Conservation (phyloP, 345 rosid species). For the Brassica cretica region DNA sequence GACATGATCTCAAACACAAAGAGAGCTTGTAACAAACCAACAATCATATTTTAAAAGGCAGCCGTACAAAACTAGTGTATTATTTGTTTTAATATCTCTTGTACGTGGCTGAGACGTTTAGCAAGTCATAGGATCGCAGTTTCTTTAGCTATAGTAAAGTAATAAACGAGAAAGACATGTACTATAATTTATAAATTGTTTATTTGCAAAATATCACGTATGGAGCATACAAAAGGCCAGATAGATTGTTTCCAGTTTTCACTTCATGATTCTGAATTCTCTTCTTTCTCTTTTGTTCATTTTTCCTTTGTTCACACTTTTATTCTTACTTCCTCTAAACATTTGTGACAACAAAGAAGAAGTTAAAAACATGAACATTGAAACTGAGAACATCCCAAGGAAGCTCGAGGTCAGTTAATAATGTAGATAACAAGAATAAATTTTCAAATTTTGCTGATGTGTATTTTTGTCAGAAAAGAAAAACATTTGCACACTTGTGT, state of each 20-base stretch:
- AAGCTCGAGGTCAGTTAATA: constrained; percentile 12
- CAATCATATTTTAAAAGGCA: background rate
- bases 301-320: background rate
- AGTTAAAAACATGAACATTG: background rate
- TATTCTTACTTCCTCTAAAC: background rate
- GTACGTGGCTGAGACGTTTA: background rate
- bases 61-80: background rate
- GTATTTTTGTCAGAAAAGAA: background rate
- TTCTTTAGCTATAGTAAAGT: background rate
- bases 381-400: constrained; percentile 36
- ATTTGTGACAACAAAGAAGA: background rate
- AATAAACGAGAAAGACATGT: background rate
- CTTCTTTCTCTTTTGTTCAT: background rate
- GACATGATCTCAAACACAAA: background rate
- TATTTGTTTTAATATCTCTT: background rate
- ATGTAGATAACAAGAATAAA: background rate
- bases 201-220: background rate
- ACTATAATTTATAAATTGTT: background rate
- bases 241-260: background rate
- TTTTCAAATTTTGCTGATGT: background rate
- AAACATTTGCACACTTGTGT: background rate
- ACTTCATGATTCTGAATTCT: background rate
- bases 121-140: background rate
- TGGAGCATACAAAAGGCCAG: background rate
- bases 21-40: background rate